Percentiles rank a stretch among this genome's conserved stretches.
Evolutionary conservation across 1,139 yeast species (phyloP).

Genomic region (Scheffersomyces titani): DNA sequence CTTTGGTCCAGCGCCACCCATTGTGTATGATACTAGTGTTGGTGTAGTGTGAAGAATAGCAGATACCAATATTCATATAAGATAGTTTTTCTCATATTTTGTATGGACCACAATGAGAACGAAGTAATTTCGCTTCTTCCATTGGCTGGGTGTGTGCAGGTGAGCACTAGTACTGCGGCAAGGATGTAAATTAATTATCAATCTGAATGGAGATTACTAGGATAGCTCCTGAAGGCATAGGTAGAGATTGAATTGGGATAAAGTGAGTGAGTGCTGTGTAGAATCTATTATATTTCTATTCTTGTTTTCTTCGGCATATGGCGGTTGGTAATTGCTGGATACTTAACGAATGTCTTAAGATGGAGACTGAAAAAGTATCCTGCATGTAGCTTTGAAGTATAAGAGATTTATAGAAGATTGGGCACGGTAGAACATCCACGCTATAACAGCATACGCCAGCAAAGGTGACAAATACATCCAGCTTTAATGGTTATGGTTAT

Average conservation of each 20-base stretch:
- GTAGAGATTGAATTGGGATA: too few species aligned
- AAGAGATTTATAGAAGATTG: background rate
- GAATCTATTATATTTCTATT: too few species aligned
- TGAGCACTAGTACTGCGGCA: background rate
- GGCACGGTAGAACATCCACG: background rate
- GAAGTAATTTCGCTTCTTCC: background rate
- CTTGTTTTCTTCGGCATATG: background rate
- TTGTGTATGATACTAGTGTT: conserved; percentile 19
- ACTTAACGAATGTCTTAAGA: too few species aligned
- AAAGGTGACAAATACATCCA: too few species aligned
- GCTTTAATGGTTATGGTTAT: too few species aligned
- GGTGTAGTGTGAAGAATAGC: background rate
- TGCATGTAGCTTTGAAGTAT: background rate
- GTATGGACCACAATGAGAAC: background rate
- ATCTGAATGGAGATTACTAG: too few species aligned
- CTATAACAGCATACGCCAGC: background rate
- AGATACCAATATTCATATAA: background rate
- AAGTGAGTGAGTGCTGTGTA: too few species aligned
- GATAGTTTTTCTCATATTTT: conserved; percentile 3
- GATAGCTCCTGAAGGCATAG: too few species aligned
- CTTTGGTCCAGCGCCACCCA: conserved; percentile 77
- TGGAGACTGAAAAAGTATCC: background rate
- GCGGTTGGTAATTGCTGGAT: too few species aligned
- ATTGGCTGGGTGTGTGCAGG: conserved; percentile 3
- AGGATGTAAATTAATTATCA: too few species aligned